Conservation (phyloP, 805 yeast species). For the Candida wancherniae region DNA sequence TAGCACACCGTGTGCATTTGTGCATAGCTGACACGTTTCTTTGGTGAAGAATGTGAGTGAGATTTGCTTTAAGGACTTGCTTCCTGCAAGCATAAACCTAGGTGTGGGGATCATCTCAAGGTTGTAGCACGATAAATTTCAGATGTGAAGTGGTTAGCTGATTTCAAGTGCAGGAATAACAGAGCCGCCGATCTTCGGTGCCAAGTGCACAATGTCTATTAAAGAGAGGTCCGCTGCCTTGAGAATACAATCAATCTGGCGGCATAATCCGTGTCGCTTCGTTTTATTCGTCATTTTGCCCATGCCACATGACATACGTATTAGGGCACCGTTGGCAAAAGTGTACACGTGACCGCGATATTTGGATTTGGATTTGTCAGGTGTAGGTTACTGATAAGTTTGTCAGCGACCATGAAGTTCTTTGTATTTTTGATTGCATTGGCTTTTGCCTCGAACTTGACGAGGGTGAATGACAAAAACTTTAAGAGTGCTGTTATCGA, state of each 20-base stretch:
- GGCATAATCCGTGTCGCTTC: conserved; percentile 1
- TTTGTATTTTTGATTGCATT: conserved; percentile 1
- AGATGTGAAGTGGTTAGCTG: too few relatives aligned
- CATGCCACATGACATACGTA: too few relatives aligned
- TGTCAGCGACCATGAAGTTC: conserved; percentile 6
- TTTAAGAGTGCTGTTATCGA: conserved; percentile 54
- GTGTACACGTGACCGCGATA: background rate
- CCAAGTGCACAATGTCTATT: too few relatives aligned
- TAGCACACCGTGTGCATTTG: conserved; percentile 55
- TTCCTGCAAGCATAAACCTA: conserved; percentile 3
- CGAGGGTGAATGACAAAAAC: conserved; percentile 43
- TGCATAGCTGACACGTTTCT: conserved; percentile 64
- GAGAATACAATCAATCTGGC: too few relatives aligned
- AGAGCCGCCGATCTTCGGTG: too few relatives aligned
- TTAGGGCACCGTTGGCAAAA: too few relatives aligned
- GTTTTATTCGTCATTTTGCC: background rate
- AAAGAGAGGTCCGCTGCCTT: too few relatives aligned
- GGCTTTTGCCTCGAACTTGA: conserved; percentile 23
- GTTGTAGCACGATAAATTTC: too few relatives aligned
- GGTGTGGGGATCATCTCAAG: too few relatives aligned
- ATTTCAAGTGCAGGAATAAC: too few relatives aligned
- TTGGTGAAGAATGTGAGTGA: conserved; percentile 61
- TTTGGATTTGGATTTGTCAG: background rate
- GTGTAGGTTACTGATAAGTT: background rate
- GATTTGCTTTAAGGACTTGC: conserved; percentile 4